These are phyloP conservation scores for Trypanosoma brucei DNA, from an alignment of 208 protist genomes.

Conservation along the genomic window DNA sequence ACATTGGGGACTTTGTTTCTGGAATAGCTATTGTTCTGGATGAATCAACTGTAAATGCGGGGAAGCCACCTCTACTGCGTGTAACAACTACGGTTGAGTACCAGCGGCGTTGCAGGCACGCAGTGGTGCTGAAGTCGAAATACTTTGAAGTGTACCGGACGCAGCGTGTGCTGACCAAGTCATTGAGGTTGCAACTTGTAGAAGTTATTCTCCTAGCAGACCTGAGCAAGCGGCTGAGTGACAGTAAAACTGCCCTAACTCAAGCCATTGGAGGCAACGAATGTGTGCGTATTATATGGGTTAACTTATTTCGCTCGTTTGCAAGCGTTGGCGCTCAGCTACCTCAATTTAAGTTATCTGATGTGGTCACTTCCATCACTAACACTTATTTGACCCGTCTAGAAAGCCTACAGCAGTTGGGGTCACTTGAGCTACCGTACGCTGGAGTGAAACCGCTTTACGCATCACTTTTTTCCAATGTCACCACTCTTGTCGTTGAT, in stretches of 20 bases:
- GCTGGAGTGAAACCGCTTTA: conserved; percentile 19
- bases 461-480: conserved; percentile 49
- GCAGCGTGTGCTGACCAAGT: conserved; percentile 11
- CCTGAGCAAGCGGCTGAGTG: conserved; percentile 38
- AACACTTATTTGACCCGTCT: conserved; percentile 46
- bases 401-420: conserved; percentile 42
- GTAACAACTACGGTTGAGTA: conserved; percentile 45
- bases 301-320: conserved; percentile 32
- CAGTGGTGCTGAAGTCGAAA: conserved; percentile 49
- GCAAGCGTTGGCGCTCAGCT: conserved; percentile 22
- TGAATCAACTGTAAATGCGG: conserved; percentile 33
- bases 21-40: conserved; percentile 69
- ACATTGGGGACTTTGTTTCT: conserved; percentile 55
- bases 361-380: conserved; percentile 39
- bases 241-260: conserved; percentile 32
- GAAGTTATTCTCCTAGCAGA: conserved; percentile 50
- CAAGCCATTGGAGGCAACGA: conserved; percentile 41
- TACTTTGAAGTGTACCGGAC: conserved; percentile 28
- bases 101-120: conserved; percentile 47
- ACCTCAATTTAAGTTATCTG: conserved; percentile 25
- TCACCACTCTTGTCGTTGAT: conserved; percentile 43
- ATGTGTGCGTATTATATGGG: conserved; percentile 63
- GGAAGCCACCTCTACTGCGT: conserved; percentile 34
- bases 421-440: conserved; percentile 15
- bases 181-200: conserved; percentile 52